Conservation (phyloP, 192 early-diverging fungal species). For the Coemansia javaensis region DNA sequence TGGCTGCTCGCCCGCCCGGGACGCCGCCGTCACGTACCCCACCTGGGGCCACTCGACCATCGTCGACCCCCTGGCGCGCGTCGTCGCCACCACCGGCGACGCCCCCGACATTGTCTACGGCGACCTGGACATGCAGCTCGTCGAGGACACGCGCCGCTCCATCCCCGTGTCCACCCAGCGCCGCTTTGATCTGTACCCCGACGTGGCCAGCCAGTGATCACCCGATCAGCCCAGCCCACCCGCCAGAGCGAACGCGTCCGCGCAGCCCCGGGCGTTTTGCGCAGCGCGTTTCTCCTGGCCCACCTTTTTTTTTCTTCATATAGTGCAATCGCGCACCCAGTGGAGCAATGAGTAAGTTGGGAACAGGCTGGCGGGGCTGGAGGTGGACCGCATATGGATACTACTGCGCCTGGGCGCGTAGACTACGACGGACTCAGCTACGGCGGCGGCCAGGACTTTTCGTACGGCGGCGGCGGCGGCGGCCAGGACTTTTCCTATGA, state of each 20-base stretch:
- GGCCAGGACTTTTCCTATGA: too few species aligned
- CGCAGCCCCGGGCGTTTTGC: too few species aligned
- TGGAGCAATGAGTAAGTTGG: slow-evolving; percentile 14
- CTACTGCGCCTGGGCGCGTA: slow-evolving; percentile 13
- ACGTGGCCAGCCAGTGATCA: slow-evolving; percentile 48
- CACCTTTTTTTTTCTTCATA: background rate
- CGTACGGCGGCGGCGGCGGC: slow-evolving; percentile 10
- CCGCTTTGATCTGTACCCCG: slow-evolving; percentile 84
- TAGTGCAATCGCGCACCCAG: background rate
- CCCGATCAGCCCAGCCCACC: background rate
- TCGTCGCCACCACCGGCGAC: slow-evolving; percentile 72
- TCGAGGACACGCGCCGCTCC: slow-evolving; percentile 60
- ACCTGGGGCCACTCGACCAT: slow-evolving; percentile 95
- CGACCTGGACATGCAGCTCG: slow-evolving; percentile 57
- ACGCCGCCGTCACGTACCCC: slow-evolving; percentile 65
- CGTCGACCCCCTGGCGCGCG: slow-evolving; percentile 74
- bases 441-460: slow-evolving; percentile 18
- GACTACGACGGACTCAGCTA: slow-evolving; percentile 1
- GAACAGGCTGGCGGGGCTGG: background rate
- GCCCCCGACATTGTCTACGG: slow-evolving; percentile 77
- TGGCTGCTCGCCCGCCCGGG: slow-evolving; percentile 94
- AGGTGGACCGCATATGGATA: background rate
- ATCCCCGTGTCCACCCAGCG: slow-evolving; percentile 80
- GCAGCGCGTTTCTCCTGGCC: background rate
- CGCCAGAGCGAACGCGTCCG: background rate